These are phyloP conservation scores for Clitopilus passeckerianus DNA, from an alignment of 768 basidiomycete genomes.

Conservation along the genomic window DNA sequence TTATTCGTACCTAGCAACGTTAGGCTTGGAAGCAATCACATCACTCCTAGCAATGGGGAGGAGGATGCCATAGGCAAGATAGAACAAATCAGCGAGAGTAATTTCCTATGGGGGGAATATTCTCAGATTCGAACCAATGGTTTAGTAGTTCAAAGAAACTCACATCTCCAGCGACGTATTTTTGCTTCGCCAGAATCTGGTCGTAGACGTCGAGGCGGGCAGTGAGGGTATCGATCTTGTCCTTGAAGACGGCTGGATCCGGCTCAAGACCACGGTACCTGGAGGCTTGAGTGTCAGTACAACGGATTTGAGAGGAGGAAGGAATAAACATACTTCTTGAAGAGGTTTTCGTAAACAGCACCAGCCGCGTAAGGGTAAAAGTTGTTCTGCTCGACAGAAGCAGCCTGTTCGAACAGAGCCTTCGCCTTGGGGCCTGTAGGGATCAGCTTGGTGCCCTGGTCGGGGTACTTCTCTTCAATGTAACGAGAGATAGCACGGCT, in stretches of 20 bases:
- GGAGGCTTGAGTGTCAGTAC: neutral
- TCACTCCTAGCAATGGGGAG: conserved; percentile 1
- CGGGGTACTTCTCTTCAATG: conserved; percentile 47
- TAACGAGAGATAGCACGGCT: conserved; percentile 62
- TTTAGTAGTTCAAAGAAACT: conserved; percentile 3
- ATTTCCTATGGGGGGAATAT: conserved; percentile 2
- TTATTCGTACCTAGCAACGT: conserved; percentile 4
- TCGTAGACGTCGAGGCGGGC: conserved; percentile 48
- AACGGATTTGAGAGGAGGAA: neutral
- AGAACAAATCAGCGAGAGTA: conserved; percentile 15
- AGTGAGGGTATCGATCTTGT: conserved; percentile 21
- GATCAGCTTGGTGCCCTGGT: conserved; percentile 45
- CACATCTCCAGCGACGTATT: conserved; percentile 56
- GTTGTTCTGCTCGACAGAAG: conserved; percentile 29
- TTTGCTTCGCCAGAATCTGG: conserved; percentile 43
- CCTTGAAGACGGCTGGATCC: conserved; percentile 14
- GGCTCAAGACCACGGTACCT: conserved; percentile 7
- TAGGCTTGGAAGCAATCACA: conserved; percentile 6
- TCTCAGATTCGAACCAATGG: neutral
- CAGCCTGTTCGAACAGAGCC: conserved; percentile 49
- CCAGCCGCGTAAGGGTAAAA: neutral
- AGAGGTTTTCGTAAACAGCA: conserved; percentile 41
- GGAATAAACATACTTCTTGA: conserved; percentile 35
- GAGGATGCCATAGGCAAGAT: conserved; percentile 13
- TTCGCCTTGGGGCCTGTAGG: conserved; percentile 33